phyloP scores from a whole-genome alignment of 139 green algal genomes.

The Spirogloea muscicola region DNA sequence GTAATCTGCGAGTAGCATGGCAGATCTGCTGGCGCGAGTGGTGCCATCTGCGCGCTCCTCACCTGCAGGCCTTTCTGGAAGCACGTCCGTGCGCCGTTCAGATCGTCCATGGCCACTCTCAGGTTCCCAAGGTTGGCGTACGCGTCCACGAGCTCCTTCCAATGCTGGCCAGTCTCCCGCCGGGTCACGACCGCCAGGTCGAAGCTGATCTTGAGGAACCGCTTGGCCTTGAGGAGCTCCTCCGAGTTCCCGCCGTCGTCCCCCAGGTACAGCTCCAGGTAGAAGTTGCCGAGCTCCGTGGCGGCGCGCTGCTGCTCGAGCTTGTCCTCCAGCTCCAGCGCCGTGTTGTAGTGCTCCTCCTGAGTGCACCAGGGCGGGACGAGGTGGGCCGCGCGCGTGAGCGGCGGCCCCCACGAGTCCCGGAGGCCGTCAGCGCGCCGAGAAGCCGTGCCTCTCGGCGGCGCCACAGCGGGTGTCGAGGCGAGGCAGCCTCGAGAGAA shows the following conservation, averaged over 20 bases:
- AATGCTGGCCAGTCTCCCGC: not conserved
- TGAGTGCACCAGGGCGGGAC: no score
- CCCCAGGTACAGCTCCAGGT: not conserved
- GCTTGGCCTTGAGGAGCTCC: not conserved
- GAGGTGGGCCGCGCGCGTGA: no score
- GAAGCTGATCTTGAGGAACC: not conserved
- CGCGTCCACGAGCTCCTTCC: not conserved
- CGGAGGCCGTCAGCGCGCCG: no score
- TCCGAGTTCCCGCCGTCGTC: not conserved
- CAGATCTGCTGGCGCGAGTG: no score
- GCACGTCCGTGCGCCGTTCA: not conserved
- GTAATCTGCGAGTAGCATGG: no score
- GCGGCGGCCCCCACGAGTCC: no score
- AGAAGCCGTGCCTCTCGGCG: no score
- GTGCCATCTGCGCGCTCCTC: no score
- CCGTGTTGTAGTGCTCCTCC: slow-evolving; percentile 2
- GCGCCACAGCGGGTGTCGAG: no score
- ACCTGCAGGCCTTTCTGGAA: not conserved
- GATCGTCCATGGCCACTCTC: not conserved
- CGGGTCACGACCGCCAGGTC: not conserved
- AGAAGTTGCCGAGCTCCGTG: not conserved
- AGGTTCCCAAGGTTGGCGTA: slow-evolving; percentile 7
- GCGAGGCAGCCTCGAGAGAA: no score
- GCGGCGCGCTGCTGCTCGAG: slow-evolving; percentile 1
- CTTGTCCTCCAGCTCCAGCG: not conserved